A percentile compares a stretch with the other conserved stretches of the same genome.
These are phyloP conservation scores for Musa acuminata DNA, from an alignment of 176 grass and related monocot genomes.

Conservation along the genomic window DNA sequence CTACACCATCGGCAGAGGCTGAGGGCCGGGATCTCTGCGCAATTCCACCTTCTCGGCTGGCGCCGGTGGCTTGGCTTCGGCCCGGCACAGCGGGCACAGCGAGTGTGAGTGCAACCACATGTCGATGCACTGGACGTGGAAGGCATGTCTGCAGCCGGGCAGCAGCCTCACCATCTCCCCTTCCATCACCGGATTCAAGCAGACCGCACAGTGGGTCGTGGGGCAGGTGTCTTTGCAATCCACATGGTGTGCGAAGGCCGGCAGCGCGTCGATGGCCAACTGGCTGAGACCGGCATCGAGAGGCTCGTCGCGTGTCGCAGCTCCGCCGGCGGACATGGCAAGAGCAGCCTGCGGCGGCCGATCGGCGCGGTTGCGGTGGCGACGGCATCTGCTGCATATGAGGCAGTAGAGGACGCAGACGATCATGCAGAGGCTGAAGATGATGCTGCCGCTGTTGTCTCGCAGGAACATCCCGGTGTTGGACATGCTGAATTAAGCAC, in stretches of 20 bases:
- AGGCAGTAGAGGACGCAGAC: not conserved
- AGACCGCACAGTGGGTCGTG: conserved; percentile 39
- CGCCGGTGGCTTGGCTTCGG: conserved; percentile 19
- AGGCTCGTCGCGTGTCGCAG: not conserved
- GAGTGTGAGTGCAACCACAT: conserved; percentile 43
- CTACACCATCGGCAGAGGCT: no score
- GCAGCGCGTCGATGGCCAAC: conserved; percentile 49
- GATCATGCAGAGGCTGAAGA: not conserved
- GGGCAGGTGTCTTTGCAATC: conserved; percentile 3
- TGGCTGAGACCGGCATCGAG: conserved; percentile 15
- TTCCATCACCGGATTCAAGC: conserved; percentile 30
- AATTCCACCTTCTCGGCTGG: conserved; percentile 11
- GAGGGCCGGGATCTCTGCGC: not conserved
- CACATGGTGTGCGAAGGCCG: conserved; percentile 28
- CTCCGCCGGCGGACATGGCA: not conserved
- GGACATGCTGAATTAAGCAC: not conserved
- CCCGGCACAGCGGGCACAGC: conserved; percentile 50
- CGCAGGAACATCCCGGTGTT: not conserved
- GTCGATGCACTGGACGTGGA: conserved; percentile 54
- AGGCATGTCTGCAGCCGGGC: conserved; percentile 40
- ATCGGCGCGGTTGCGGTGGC: not conserved
- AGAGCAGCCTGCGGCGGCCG: not conserved
- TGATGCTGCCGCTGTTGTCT: not conserved
- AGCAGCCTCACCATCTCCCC: conserved; percentile 36
- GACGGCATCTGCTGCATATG: not conserved